Conservation (phyloP, 306 rosid species). For the Lagenaria siceraria region DNA sequence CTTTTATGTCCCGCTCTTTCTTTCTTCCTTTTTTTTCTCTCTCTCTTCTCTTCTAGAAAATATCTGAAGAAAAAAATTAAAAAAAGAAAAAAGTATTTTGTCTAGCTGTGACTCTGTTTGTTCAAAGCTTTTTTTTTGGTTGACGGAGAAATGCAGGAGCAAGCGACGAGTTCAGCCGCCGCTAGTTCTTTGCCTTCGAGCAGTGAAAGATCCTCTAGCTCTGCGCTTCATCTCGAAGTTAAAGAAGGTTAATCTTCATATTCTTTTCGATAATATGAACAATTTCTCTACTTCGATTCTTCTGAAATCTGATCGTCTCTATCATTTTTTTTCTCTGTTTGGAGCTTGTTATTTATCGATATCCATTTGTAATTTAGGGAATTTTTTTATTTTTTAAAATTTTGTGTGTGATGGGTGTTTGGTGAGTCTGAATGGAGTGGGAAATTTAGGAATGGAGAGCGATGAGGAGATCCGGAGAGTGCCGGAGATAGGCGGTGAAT, state of each 20-base stretch:
- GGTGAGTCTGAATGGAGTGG: not conserved
- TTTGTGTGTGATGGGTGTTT: not conserved
- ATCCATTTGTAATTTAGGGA: not conserved
- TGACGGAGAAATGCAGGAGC: slow-evolving; percentile 13
- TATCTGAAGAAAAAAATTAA: not conserved
- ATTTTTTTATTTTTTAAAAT: not conserved
- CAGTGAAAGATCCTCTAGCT: slow-evolving; percentile 15
- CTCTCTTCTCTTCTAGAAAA: not conserved
- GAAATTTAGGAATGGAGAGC: slow-evolving; percentile 59
- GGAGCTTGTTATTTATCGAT: not conserved
- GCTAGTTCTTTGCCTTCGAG: slow-evolving; percentile 15
- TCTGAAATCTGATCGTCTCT: not conserved
- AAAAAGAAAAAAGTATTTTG: not conserved
- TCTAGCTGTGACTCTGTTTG: not conserved
- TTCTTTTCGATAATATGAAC: not conserved
- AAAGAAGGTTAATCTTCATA: slow-evolving; percentile 8
- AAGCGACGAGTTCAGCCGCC: slow-evolving; percentile 10
- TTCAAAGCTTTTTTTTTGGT: not conserved
- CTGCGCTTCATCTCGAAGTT: slow-evolving; percentile 11
- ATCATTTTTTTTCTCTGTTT: no score
- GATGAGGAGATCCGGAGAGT: slow-evolving; percentile 98
- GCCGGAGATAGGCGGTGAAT: slow-evolving; percentile 86
- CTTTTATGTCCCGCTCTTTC: slow-evolving; percentile 3
- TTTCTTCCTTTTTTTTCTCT: not conserved
- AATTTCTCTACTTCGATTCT: not conserved